Conservation (phyloP, 257 asterid species). For the Mitragyna speciosa region DNA sequence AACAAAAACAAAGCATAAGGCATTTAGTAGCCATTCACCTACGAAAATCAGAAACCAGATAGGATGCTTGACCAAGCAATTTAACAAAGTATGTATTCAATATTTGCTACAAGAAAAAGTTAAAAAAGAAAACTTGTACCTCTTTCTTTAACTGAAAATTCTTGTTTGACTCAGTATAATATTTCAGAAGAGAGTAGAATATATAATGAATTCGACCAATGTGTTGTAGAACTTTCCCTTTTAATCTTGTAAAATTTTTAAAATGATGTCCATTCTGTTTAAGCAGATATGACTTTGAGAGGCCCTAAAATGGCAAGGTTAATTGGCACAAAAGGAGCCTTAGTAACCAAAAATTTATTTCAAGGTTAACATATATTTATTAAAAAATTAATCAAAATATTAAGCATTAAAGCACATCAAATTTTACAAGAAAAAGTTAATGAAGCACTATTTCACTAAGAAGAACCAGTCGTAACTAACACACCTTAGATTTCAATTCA, state of each 20-base stretch:
- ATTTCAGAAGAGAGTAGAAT: not conserved
- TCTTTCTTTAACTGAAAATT: not conserved
- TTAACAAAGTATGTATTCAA: not conserved
- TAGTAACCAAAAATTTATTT: not conserved
- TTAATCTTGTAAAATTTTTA: no score
- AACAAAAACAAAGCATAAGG: not conserved
- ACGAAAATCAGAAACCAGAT: not conserved
- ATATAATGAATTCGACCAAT: not conserved
- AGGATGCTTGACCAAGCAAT: not conserved
- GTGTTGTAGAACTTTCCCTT: not conserved
- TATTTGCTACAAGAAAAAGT: no score
- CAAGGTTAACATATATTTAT: not conserved
- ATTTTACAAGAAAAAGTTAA: no score
- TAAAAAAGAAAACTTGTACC: not conserved
- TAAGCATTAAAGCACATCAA: conserved; percentile 4
- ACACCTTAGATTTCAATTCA: no score
- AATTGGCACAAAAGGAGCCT: not conserved
- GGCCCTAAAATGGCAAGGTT: not conserved
- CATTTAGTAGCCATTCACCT: not conserved
- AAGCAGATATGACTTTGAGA: not conserved
- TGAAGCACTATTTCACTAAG: conserved; percentile 33
- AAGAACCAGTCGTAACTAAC: no score
- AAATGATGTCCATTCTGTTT: not conserved
- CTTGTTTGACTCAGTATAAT: not conserved
- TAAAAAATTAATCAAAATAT: not conserved